Conservation (phyloP, 1,284 basidiomycete genomes). For the Trametes pubescens region DNA sequence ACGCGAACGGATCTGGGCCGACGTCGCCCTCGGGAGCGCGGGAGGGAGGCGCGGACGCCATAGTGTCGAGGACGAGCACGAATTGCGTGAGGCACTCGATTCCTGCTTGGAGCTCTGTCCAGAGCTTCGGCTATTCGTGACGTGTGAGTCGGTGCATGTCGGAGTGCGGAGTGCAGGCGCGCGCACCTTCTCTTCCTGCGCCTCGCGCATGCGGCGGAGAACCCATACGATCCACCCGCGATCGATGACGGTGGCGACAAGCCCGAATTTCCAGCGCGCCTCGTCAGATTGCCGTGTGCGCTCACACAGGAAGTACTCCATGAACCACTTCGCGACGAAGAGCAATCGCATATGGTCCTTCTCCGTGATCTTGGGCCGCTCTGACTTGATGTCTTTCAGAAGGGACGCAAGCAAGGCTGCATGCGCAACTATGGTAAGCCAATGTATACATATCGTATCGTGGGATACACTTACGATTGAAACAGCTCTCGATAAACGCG, state of each 20-base stretch:
- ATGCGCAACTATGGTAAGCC: conserved; percentile 3
- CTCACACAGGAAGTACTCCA: conserved; percentile 84
- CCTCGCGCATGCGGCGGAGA: conserved; percentile 84
- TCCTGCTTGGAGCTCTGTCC: conserved; percentile 95
- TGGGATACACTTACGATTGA: conserved; percentile 76
- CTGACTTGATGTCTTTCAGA: conserved; percentile 92
- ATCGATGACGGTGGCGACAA: conserved; percentile 87
- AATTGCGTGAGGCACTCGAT: conserved; percentile 92
- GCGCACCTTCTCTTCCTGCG: conserved; percentile 87
- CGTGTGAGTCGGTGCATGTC: conserved; percentile 1
- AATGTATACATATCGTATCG: not conserved
- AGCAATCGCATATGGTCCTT: conserved; percentile 89
- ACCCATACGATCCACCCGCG: conserved; percentile 90
- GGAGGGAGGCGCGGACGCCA: conserved; percentile 47
- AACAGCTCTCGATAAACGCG: conserved; percentile 81
- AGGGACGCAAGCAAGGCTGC: conserved; percentile 84
- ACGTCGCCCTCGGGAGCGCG: conserved; percentile 28
- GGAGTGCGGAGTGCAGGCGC: conserved; percentile 3
- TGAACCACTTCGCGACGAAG: conserved; percentile 86
- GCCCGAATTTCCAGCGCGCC: conserved; percentile 70
- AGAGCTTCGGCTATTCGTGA: conserved; percentile 77
- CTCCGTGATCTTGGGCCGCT: conserved; percentile 88
- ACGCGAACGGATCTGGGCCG: conserved; percentile 8
- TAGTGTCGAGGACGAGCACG: conserved; percentile 81
- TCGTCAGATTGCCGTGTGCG: conserved; percentile 53